Evolutionary conservation across 306 rosid genomes (phyloP), one percentile per base, ranked within the genome.

Genomic region (Luffa aegyptiaca): DNA sequence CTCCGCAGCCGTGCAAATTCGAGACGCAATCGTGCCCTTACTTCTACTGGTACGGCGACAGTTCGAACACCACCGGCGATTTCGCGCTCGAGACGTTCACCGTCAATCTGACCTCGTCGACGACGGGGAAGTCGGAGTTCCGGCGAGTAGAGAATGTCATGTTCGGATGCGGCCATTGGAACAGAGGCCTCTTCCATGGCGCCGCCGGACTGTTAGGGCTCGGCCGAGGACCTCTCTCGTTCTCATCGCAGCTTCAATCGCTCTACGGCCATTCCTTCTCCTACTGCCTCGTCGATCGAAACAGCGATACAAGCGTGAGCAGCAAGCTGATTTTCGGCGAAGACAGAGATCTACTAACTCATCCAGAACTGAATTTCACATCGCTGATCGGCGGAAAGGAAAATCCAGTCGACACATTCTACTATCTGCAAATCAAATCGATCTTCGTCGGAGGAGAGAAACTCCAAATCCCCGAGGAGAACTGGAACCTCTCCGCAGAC

Each of bases 131-230:
- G 20, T 80, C 96, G 2, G 92, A 88, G 46, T 64, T 84, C 4
- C 86, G 74, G 46, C 89, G 31, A 20, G 99, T 90, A 41, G 94
- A 91, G 81, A 86, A 90, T 85, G 89, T 95, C 66, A 93, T 95
- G 99, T 95, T 95, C 66, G 97, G 99, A 12, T 95, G 99, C 76
- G 99, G 99, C 5, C 99, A 95, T 85, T 95, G 99, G 99, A 95
- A 95, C 84, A 86, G 99, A 88, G 99, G 99, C 17, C 84, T 95
- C 4, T 95, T 95, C 75, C 97, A 89, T 80, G 99, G 99, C 13
- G 99, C 99, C 81, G 91, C 99, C 33, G 99, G 99, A 39, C 82
- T 95, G 81, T 75, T 95, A 41, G 99, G 99, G 48, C 86, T 95
- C 13, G 99, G 99, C 8, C 91, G 91, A 83, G 99, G 97, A 11